Percentiles rank a stretch among this genome's conserved stretches.
Evolutionary conservation across 352 stramenopile genomes (phyloP).

Genomic region (Globisporangium canariense): DNA sequence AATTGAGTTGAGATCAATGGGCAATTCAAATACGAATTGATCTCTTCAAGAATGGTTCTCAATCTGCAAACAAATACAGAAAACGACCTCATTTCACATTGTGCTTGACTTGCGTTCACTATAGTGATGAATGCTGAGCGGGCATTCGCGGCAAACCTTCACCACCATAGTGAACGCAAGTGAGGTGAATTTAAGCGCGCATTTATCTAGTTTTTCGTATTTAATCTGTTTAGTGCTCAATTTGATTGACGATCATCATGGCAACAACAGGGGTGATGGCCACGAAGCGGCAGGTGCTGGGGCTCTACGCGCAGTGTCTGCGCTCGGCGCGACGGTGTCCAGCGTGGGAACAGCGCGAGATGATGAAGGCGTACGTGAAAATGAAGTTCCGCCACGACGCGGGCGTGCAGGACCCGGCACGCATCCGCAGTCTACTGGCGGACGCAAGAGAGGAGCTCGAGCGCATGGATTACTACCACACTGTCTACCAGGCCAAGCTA

Average conservation of each 20-base stretch:
- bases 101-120: too few relatives aligned
- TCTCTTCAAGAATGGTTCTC: neutral
- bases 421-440: conserved; percentile 48
- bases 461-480: conserved; percentile 87
- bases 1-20: too few relatives aligned
- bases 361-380: conserved; percentile 76
- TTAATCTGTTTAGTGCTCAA: too few relatives aligned
- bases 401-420: conserved; percentile 43
- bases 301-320: conserved; percentile 71
- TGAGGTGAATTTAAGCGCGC: too few relatives aligned
- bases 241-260: neutral
- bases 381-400: conserved; percentile 77
- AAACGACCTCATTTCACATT: too few relatives aligned
- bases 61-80: neutral
- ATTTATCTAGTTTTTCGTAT: too few relatives aligned
- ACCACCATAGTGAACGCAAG: too few relatives aligned
- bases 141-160: too few relatives aligned
- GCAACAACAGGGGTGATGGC: neutral
- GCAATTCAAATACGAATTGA: too few relatives aligned
- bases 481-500: conserved; percentile 70
- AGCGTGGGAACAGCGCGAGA: conserved; percentile 78
- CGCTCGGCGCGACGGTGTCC: conserved; percentile 70
- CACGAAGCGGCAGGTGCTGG: conserved; percentile 38
- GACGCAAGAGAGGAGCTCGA: conserved; percentile 75
- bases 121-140: too few relatives aligned